phyloP scores from a whole-genome alignment of 192 early-diverging fungal genomes.

The Tieghemiomyces parasiticus region DNA sequence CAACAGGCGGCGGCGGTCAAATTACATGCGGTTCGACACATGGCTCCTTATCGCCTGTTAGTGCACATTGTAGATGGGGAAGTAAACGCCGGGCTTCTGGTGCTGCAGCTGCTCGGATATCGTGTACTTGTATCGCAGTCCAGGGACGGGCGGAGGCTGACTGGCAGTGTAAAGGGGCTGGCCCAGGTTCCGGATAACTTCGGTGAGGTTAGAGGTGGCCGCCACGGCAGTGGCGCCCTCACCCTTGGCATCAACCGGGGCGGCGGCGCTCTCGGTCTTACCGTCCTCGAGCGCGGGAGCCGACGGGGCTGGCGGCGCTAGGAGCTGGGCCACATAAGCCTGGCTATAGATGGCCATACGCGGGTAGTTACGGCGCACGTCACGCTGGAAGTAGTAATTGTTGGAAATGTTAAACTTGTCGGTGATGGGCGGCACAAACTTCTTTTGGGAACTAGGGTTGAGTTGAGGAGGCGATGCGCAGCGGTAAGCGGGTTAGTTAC shows the following conservation, averaged over 20 bases:
- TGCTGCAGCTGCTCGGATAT: background rate
- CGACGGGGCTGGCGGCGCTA: conserved; percentile 21
- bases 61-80: conserved; percentile 7
- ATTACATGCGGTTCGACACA: too few species aligned
- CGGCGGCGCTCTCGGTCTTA: background rate
- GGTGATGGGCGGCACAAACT: conserved; percentile 32
- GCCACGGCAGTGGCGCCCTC: background rate
- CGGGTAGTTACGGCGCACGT: conserved; percentile 83
- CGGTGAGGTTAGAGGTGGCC: background rate
- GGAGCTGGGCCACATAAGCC: conserved; percentile 51
- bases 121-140: background rate
- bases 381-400: conserved; percentile 86
- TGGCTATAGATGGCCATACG: conserved; percentile 67
- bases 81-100: conserved; percentile 5
- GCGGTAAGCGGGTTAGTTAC: background rate
- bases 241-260: background rate
- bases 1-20: too few species aligned
- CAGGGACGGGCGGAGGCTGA: background rate
- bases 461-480: too few species aligned
- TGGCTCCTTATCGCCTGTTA: too few species aligned
- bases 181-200: background rate
- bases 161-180: background rate
- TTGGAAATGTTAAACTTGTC: conserved; percentile 49
- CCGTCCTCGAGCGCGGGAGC: too few species aligned
- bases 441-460: conserved; percentile 27